Evolutionary conservation across 345 rosid genomes (phyloP), one percentile per base, ranked within the genome.

Genomic region (Populus euphratica): DNA sequence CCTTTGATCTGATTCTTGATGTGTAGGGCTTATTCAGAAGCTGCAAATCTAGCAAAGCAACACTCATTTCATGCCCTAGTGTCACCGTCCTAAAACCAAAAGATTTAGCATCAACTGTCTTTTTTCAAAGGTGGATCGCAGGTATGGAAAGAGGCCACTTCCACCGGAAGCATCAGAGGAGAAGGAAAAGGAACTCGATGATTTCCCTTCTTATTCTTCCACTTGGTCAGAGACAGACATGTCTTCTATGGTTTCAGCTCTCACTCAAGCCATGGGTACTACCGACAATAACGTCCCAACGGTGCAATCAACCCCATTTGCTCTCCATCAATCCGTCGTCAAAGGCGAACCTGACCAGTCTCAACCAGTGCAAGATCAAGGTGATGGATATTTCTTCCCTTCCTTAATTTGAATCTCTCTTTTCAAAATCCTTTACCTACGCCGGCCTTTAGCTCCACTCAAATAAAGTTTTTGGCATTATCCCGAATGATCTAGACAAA

Each of bases 161-260:
- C 93, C 90, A 78, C 75, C 84, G 83, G 86, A 83, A 77, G 73
- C 95, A 85, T 82, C 95, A 81, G 87, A 68, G 89, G 88, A 84
- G 84, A 79, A 84, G 72, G 83, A 79, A 20, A 76, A 66, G 11
- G 75, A 63, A 41, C 76, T 73, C 0, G 50, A 76, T 5, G 73
- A 71, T 69, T 70, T 85, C 17, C 47, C 80, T 38, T 27, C 81
- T 50, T 74, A 86, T 78, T 75, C 83, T 54, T 76, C 85, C 72
- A 76, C 88, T 75, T 82, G 92, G 89, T 74, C 91, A 16, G 97
- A 89, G 83, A 79, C 89, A 5, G 99, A 89, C 69, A 90, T 90
- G 84, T 87, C 91, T 13, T 94, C 97, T 69, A 92, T 95, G 96
- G 94, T 93, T 78, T 89, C 93, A 4, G 87, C 90, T 82, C 92